Conservation (phyloP, 2,329 filamentous ascomycete species). For the Raffaelea arxii region DNA sequence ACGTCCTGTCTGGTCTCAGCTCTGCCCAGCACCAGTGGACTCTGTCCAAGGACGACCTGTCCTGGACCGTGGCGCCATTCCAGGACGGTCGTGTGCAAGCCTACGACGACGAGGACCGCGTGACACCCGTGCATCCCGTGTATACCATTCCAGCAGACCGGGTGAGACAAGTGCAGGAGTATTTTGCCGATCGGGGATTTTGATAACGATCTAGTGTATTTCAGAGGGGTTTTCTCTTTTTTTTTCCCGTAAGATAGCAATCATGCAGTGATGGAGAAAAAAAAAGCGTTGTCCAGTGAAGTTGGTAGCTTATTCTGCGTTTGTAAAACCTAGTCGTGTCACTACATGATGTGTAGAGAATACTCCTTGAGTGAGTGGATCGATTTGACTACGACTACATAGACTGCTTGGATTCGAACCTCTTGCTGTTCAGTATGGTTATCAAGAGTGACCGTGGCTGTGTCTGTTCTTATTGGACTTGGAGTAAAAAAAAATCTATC, state of each 20-base stretch:
- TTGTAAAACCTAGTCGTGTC: too few species aligned
- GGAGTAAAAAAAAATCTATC: too few species aligned
- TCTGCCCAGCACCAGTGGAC: constrained; percentile 64
- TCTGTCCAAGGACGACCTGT: constrained; percentile 19
- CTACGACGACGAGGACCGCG: constrained; percentile 61
- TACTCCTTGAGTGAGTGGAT: too few species aligned
- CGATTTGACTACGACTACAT: too few species aligned
- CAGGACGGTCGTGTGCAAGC: constrained; percentile 47
- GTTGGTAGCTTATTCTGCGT: too few species aligned
- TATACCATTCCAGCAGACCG: constrained; percentile 70
- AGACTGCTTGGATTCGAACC: too few species aligned
- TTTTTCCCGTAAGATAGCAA: background rate
- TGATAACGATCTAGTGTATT: too few species aligned
- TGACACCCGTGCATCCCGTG: constrained; percentile 68
- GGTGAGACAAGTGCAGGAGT: constrained; percentile 54
- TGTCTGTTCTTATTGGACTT: too few species aligned
- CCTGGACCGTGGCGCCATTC: constrained; percentile 38
- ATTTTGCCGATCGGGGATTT: constrained; percentile 51
- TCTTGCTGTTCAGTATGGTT: too few species aligned
- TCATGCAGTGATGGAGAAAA: background rate
- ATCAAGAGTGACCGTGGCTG: too few species aligned
- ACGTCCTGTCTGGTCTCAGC: constrained; percentile 79
- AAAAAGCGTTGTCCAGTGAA: background rate
- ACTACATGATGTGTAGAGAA: too few species aligned
- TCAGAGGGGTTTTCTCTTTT: background rate